Conservation (phyloP, 257 asterid species). For the Avicennia marina region DNA sequence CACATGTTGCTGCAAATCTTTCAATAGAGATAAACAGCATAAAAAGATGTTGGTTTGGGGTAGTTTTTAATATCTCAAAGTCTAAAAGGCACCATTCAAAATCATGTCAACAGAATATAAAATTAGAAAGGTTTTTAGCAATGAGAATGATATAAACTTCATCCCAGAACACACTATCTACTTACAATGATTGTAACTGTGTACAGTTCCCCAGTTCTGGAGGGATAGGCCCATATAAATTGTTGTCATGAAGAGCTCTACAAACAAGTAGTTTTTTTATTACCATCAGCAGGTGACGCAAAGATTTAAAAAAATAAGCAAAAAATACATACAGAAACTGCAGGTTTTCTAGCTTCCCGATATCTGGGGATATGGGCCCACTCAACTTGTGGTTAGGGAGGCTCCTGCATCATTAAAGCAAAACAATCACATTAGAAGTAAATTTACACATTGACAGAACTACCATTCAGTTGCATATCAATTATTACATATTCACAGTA, state of each 20-base stretch:
- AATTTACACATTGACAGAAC: background rate
- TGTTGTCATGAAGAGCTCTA: conserved; percentile 89
- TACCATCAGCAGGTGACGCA: conserved; percentile 21
- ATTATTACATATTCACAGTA: background rate
- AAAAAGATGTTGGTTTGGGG: background rate
- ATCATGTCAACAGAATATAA: conserved; percentile 5
- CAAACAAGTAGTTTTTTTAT: conserved; percentile 22
- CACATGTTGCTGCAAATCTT: background rate
- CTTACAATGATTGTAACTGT: conserved; percentile 80
- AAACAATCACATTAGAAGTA: background rate
- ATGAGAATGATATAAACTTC: conserved; percentile 11
- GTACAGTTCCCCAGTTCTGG: conserved; percentile 90
- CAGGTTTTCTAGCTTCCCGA: conserved; percentile 80
- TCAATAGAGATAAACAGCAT: background rate
- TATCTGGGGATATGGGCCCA: conserved; percentile 77
- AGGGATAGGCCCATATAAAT: conserved; percentile 82
- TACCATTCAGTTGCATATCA: background rate
- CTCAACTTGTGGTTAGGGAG: conserved; percentile 86
- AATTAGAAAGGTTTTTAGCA: no score
- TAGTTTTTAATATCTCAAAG: conserved; percentile 7
- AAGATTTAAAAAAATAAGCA: conserved; percentile 14
- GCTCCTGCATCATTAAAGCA: conserved; percentile 55
- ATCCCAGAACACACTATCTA: conserved; percentile 12
- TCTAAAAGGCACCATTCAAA: background rate
- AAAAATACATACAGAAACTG: conserved; percentile 69